Evolutionary conservation across 352 stramenopile genomes (phyloP).

Genomic region (Saprolegnia parasitica): DNA sequence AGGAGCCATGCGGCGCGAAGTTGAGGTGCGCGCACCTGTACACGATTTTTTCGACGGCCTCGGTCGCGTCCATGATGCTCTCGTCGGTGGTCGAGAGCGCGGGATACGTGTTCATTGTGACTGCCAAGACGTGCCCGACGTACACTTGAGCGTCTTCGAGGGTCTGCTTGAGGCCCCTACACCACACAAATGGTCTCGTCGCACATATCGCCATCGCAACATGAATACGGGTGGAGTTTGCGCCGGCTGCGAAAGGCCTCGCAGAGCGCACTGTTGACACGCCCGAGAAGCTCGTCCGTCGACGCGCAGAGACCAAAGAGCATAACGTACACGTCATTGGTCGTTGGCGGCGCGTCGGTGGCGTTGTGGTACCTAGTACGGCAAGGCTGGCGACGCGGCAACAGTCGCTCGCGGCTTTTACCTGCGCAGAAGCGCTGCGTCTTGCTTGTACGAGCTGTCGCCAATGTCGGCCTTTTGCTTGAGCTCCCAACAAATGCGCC

Average conservation of each 20-base stretch:
- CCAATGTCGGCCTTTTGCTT: constrained; percentile 3
- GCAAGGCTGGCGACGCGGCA: neutral
- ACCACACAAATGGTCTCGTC: no score
- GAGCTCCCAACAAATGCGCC: constrained; percentile 23
- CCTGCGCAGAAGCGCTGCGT: constrained; percentile 16
- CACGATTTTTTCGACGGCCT: constrained; percentile 21
- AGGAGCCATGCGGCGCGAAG: no score
- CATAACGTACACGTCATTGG: constrained; percentile 16
- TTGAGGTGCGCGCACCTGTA: constrained; percentile 22
- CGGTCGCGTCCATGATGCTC: constrained; percentile 7
- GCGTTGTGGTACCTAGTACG: constrained; percentile 18
- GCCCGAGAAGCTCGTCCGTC: constrained; percentile 8
- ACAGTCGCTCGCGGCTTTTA: neutral
- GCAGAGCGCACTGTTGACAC: constrained; percentile 23
- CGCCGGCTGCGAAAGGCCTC: constrained; percentile 8
- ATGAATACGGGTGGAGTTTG: neutral
- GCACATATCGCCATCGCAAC: no score
- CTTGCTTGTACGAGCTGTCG: constrained; percentile 25
- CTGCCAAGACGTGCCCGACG: constrained; percentile 19
- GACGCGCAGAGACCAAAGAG: constrained; percentile 23
- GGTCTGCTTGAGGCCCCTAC: neutral
- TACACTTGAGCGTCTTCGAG: constrained; percentile 25
- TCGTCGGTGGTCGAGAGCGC: constrained; percentile 16
- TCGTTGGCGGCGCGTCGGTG: neutral
- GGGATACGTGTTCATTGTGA: constrained; percentile 27